These are phyloP conservation scores for Cephaloascus fragrans DNA, from an alignment of 805 yeast species.

Conservation along the genomic window DNA sequence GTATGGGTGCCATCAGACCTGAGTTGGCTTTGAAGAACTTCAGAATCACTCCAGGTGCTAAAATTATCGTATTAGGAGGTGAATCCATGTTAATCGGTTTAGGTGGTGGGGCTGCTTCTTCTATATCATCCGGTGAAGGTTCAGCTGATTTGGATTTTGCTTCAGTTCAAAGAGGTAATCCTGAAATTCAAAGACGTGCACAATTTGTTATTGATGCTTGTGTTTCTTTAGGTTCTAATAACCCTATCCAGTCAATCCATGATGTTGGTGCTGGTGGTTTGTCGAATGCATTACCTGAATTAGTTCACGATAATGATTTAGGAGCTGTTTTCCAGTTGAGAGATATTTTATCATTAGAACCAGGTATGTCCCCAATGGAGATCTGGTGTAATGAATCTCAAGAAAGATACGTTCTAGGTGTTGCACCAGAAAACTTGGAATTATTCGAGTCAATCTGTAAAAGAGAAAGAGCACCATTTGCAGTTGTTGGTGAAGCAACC, in stretches of 20 bases:
- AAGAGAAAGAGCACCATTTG: slow-evolving; percentile 94
- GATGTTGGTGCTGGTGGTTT: slow-evolving; percentile 99
- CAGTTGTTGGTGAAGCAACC: slow-evolving; percentile 93
- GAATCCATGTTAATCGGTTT: slow-evolving; percentile 96
- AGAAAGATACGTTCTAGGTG: slow-evolving; percentile 94
- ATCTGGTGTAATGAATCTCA: slow-evolving; percentile 99
- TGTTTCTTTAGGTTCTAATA: slow-evolving; percentile 61
- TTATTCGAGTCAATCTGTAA: slow-evolving; percentile 71
- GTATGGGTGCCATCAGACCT: slow-evolving; percentile 95
- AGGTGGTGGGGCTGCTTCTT: slow-evolving; percentile 99
- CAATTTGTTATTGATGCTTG: slow-evolving; percentile 97
- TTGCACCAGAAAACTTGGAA: slow-evolving; percentile 66
- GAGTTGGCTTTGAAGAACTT: slow-evolving; percentile 81
- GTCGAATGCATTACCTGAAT: slow-evolving; percentile 93
- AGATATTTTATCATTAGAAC: slow-evolving; percentile 82
- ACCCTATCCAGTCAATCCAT: slow-evolving; percentile 90
- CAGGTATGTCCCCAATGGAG: slow-evolving; percentile 99
- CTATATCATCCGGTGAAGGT: slow-evolving; percentile 92
- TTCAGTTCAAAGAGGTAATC: slow-evolving; percentile 98
- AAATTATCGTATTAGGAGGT: slow-evolving; percentile 91
- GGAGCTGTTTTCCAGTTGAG: slow-evolving; percentile 93
- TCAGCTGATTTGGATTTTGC: slow-evolving; percentile 96
- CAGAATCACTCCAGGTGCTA: slow-evolving; percentile 85
- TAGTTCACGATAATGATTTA: slow-evolving; percentile 92
- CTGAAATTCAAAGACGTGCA: slow-evolving; percentile 98